Conservation (phyloP, 805 yeast genomes). For the Candida cerambycidarum region DNA sequence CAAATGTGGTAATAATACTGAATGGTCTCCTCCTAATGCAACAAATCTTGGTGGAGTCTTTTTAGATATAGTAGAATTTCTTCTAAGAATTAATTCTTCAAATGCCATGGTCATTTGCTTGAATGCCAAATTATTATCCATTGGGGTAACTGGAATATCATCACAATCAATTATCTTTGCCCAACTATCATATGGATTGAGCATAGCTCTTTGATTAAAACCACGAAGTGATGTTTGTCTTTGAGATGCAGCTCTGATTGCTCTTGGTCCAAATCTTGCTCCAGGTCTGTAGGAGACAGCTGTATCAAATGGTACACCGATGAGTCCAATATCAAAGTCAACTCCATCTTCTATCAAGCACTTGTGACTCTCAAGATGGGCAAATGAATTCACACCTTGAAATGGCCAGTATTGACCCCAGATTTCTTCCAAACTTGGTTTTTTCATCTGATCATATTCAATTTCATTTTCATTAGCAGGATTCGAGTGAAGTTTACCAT, state of each 20-base stretch:
- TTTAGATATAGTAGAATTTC: conserved; percentile 22
- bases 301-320: conserved; percentile 85
- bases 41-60: conserved; percentile 58
- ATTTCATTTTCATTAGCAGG: conserved; percentile 5
- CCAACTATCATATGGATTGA: conserved; percentile 52
- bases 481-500: conserved; percentile 11
- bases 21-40: conserved; percentile 83
- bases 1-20: conserved; percentile 69
- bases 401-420: conserved; percentile 81
- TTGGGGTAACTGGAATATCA: conserved; percentile 58
- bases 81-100: conserved; percentile 54
- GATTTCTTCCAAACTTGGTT: conserved; percentile 49
- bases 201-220: conserved; percentile 63
- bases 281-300: conserved; percentile 79
- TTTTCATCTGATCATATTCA: conserved; percentile 13
- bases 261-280: conserved; percentile 80
- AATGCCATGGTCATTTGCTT: conserved; percentile 53
- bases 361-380: conserved; percentile 61
- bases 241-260: conserved; percentile 66
- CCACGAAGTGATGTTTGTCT: conserved; percentile 71
- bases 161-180: conserved; percentile 56
- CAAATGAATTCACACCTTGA: conserved; percentile 68
- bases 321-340: conserved; percentile 64
- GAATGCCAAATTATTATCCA: conserved; percentile 54
- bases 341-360: conserved; percentile 53